Evolutionary conservation across 2,329 filamentous ascomycete species (phyloP), one percentile per base, ranked within the genome.

Genomic region (Periconia digitata): DNA sequence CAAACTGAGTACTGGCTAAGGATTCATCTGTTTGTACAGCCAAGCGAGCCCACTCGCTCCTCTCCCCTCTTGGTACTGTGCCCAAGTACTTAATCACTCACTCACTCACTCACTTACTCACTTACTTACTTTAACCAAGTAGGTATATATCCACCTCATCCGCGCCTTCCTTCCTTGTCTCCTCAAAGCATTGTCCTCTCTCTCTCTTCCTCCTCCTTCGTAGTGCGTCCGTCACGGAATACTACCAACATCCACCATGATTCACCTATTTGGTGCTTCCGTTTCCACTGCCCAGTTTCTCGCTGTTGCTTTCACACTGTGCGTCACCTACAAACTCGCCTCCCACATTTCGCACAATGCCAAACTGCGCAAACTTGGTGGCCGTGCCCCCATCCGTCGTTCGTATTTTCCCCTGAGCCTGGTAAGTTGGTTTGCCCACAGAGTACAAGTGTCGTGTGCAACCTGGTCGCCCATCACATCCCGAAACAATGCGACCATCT

Each of bases 401-500:
- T 70, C 67, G 3, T 74, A 70, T 47, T 56, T 71, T 6, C 76
- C 76, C 1, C 67, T 64, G 35, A 87, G 85, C 40, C 55, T 92
- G 36, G 27, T 32, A n/a, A n/a, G n/a, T n/a, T n/a, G n/a, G n/a
- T n/a, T n/a, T n/a, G n/a, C n/a, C n/a, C n/a, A n/a, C n/a, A n/a
- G 27, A 4, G 27, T 32, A 15, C 27, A 32, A 32, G 12, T 10
- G 7, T 32, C 8, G 4, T 12, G 27, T 32, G 27, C 12, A 27
- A 32, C n/a, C 27, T 6, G 27, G 27, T 32, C 27, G 8, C n/a
- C 27, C 8, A n/a, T n/a, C n/a, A n/a, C n/a, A n/a, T n/a, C n/a
- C n/a, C n/a, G n/a, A n/a, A n/a, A 5, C 27, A 32, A 32, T 32
- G 27, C 12, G 27, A 6, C n/a, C 12, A 32, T 32, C n/a, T 32